Conservation (phyloP, 805 yeast species). For the Clavispora vitiphila region DNA sequence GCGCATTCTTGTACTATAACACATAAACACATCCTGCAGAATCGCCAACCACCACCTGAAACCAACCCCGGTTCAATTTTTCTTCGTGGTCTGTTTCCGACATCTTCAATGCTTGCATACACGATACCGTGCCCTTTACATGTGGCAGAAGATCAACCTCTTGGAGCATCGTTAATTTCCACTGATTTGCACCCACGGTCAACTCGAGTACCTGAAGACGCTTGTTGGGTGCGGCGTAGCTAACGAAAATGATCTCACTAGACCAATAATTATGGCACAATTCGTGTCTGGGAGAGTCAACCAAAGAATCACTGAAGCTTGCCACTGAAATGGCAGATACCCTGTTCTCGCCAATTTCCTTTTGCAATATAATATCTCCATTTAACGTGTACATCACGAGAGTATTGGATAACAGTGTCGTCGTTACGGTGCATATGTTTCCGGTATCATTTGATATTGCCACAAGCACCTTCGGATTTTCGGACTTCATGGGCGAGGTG, state of each 20-base stretch:
- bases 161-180: slow-evolving; percentile 12
- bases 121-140: slow-evolving; percentile 19
- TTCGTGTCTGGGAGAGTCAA: slow-evolving; percentile 18
- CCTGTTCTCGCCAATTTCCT: slow-evolving; percentile 14
- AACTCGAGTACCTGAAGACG: slow-evolving; percentile 21
- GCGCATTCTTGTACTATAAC: not conserved
- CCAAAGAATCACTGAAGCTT: slow-evolving; percentile 23
- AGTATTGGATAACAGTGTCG: slow-evolving; percentile 11
- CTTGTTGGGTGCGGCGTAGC: slow-evolving; percentile 16
- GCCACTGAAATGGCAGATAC: slow-evolving; percentile 26
- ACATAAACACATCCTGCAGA: slow-evolving; percentile 44
- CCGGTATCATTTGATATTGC: slow-evolving; percentile 56
- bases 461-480: slow-evolving; percentile 22
- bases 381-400: slow-evolving; percentile 47
- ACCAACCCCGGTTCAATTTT: slow-evolving; percentile 29
- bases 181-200: slow-evolving; percentile 7
- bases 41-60: slow-evolving; percentile 52
- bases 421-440: slow-evolving; percentile 36
- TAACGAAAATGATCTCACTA: slow-evolving; percentile 28
- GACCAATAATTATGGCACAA: slow-evolving; percentile 35
- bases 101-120: slow-evolving; percentile 24
- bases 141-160: slow-evolving; percentile 5
- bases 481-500: slow-evolving; percentile 12
- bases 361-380: slow-evolving; percentile 39
- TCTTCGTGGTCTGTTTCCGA: slow-evolving; percentile 31